Conservation (phyloP, 805 yeast species). For the Torulaspora gathmanii region DNA sequence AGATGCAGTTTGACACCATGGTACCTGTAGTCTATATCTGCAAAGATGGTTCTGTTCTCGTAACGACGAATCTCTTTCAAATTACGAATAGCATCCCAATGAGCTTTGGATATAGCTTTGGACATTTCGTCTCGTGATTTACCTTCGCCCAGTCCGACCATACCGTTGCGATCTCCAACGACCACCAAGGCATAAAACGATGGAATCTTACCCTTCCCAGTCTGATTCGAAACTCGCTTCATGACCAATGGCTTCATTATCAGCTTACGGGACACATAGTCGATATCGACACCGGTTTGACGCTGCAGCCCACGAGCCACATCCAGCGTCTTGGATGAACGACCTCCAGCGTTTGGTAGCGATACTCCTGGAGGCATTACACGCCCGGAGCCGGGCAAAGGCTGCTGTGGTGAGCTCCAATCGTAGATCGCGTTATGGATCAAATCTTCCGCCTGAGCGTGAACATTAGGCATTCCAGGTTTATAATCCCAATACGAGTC, state of each 20-base stretch:
- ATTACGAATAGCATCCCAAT: slow-evolving; percentile 90
- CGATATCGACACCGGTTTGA: slow-evolving; percentile 61
- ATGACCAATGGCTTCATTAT: slow-evolving; percentile 61
- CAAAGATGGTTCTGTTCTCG: slow-evolving; percentile 87
- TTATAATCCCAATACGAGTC: slow-evolving; percentile 74
- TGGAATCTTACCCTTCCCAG: slow-evolving; percentile 85
- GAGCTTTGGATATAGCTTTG: slow-evolving; percentile 75
- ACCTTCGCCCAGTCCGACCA: slow-evolving; percentile 94
- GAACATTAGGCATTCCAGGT: slow-evolving; percentile 30
- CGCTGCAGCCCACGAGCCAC: slow-evolving; percentile 52
- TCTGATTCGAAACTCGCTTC: slow-evolving; percentile 85
- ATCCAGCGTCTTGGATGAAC: slow-evolving; percentile 22
- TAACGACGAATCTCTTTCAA: slow-evolving; percentile 75
- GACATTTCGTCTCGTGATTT: slow-evolving; percentile 74
- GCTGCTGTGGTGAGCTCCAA: slow-evolving; percentile 25
- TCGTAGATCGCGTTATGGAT: slow-evolving; percentile 18
- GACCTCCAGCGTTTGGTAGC: slow-evolving; percentile 17
- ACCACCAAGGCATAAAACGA: slow-evolving; percentile 79
- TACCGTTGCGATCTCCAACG: slow-evolving; percentile 90
- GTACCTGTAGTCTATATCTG: slow-evolving; percentile 73
- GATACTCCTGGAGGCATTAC: slow-evolving; percentile 25
- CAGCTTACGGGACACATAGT: slow-evolving; percentile 52
- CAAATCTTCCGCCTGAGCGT: slow-evolving; percentile 19
- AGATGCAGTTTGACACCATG: slow-evolving; percentile 82
- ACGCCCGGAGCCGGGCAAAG: slow-evolving; percentile 22